Conservation (phyloP, 208 protist genomes). For the Wallacemonas rigidus region DNA sequence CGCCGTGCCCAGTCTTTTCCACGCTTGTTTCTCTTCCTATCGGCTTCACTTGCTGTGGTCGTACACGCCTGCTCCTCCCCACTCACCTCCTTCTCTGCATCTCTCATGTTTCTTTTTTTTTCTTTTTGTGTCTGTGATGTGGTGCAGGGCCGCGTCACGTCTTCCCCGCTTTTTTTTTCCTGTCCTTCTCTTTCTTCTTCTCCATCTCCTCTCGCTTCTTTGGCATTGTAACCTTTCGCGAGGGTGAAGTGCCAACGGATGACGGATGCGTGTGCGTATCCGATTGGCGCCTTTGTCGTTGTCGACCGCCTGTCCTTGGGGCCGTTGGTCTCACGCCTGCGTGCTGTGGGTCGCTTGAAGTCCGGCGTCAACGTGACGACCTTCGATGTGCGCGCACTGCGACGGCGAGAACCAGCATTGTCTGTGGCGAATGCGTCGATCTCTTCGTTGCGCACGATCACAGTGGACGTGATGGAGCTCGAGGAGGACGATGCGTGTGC, state of each 20-base stretch:
- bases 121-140: too few relatives aligned
- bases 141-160: too few relatives aligned
- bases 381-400: conserved; percentile 27
- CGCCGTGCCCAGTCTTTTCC: too few relatives aligned
- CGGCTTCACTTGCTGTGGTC: too few relatives aligned
- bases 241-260: background rate
- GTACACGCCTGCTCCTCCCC: too few relatives aligned
- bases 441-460: background rate
- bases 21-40: too few relatives aligned
- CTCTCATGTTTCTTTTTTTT: too few relatives aligned
- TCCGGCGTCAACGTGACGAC: conserved; percentile 48
- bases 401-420: background rate
- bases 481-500: background rate
- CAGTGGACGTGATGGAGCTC: background rate
- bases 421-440: background rate
- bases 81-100: too few relatives aligned
- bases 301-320: conserved; percentile 22
- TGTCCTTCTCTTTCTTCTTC: background rate
- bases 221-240: background rate
- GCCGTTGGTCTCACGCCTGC: conserved; percentile 36
- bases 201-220: background rate
- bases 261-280: conserved; percentile 25
- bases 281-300: conserved; percentile 50
- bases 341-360: conserved; percentile 31
- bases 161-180: background rate